Evolutionary conservation across 1,139 yeast genomes (phyloP), one percentile per base, ranked within the genome.

Genomic region (Pichia sp.): DNA sequence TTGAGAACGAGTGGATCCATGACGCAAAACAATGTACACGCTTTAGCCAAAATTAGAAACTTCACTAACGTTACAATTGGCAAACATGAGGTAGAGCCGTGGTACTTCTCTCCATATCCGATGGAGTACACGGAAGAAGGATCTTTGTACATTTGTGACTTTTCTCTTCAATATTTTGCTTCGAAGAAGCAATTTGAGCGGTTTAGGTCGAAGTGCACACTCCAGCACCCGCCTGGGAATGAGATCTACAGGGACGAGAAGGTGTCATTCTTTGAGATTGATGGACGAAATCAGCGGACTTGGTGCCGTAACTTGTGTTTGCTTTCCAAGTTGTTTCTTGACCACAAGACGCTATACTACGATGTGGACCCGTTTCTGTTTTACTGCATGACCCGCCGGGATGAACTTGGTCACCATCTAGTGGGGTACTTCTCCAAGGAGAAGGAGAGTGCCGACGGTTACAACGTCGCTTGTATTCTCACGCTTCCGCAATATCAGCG

Each of bases 81-180:
- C 1, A 84, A 82, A 45, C 87, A 79, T 58, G 84, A 84, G 45
- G 85, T 93, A 33, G 99, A 91, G 56, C 98, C 99, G 2, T 91
- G 99, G 99, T 93, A 91, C 60, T 91, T 93, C 55, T 84, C 96
- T 3, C 97, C 99, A 0, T 91, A 93, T 56, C 99, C 99, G 0
- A 70, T 86, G 13, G 98, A 91, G 56, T 69, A 87, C 39, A 87
- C 96, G 0, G 97, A 88, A 49, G 93, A 81, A 46, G 97, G 88
- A 53, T 77, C 72, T 40, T 73, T 91, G 17, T 93, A 82, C 57
- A 81, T 93, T 30, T 93, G 96, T 61, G 97, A 88, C 59, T 91
- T 84, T 56, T 79, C 96, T 3, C 61, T 93, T 42, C 77, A 84
- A 39, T 93, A 85, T 59, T 91, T 85, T 61, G 94, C 94, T 2